Percentiles rank a stretch among this genome's conserved stretches.
Conservation (phyloP, 2,329 filamentous ascomycete genomes). For the Bipolaris zeicola region DNA sequence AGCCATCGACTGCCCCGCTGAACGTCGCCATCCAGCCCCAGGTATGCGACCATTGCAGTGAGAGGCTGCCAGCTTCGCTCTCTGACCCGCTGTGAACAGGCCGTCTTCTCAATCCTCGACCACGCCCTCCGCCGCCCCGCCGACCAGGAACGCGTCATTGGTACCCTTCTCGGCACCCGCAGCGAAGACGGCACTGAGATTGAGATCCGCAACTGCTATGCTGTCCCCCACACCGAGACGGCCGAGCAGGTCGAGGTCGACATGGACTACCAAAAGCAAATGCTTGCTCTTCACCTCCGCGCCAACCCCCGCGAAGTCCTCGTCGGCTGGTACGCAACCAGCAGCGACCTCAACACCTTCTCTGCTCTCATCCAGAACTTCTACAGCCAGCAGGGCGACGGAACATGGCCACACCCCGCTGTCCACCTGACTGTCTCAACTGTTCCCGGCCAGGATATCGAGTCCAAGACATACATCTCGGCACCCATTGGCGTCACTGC, state of each 20-base stretch:
- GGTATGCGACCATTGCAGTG: slow-evolving; percentile 59
- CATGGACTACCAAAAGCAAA: slow-evolving; percentile 99
- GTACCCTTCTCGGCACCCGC: slow-evolving; percentile 88
- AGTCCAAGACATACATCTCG: slow-evolving; percentile 92
- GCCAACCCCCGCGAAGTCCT: slow-evolving; percentile 92
- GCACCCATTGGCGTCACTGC: slow-evolving; percentile 93
- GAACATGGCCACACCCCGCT: slow-evolving; percentile 96
- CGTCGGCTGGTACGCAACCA: slow-evolving; percentile 98
- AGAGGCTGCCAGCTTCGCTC: slow-evolving; percentile 8
- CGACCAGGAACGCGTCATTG: slow-evolving; percentile 94
- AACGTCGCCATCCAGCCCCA: slow-evolving; percentile 95
- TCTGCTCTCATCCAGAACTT: slow-evolving; percentile 99
- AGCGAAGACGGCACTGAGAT: slow-evolving; percentile 97
- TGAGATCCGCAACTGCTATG: slow-evolving; percentile 94
- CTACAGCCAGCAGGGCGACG: slow-evolving; percentile 95
- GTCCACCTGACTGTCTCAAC: slow-evolving; percentile 95
- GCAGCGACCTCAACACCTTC: slow-evolving; percentile 96
- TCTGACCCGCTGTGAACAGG: slow-evolving; percentile 47
- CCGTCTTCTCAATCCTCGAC: slow-evolving; percentile 74
- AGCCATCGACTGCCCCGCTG: slow-evolving; percentile 87
- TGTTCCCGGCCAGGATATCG: slow-evolving; percentile 83
- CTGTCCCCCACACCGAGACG: slow-evolving; percentile 97
- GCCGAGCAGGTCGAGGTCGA: slow-evolving; percentile 99
- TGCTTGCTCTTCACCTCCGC: slow-evolving; percentile 93
- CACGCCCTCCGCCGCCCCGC: slow-evolving; percentile 91